A percentile compares a stretch with the other conserved stretches of the same genome.
Evolutionary conservation across 441 rosid species (phyloP).

Genomic region (Metrosideros polymorpha): DNA sequence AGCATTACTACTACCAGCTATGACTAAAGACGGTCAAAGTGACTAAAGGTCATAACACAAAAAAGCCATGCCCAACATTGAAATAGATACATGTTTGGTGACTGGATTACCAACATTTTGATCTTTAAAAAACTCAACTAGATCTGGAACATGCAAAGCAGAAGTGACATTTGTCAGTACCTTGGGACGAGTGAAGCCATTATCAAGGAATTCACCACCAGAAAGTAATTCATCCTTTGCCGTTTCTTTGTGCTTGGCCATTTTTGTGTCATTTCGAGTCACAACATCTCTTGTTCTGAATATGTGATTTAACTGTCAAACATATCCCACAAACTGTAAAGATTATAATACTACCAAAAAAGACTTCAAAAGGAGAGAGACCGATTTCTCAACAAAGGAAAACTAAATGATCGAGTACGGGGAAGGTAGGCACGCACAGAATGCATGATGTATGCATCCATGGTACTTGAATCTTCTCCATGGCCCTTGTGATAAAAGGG

Average conservation of each 20-base stretch:
- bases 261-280: conserved; percentile 66
- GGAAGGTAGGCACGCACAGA: conserved; percentile 37
- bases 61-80: not conserved
- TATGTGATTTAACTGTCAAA: conserved; percentile 87
- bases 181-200: conserved; percentile 98
- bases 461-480: conserved; percentile 71
- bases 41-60: not conserved
- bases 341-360: not conserved
- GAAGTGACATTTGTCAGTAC: conserved; percentile 18
- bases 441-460: conserved; percentile 87
- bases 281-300: conserved; percentile 69
- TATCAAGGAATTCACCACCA: conserved; percentile 67
- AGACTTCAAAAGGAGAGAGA: not conserved
- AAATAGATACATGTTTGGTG: not conserved
- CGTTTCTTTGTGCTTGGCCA: conserved; percentile 43
- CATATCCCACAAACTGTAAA: conserved; percentile 7
- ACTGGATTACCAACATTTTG: not conserved
- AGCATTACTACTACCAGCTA: not conserved
- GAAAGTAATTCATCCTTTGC: conserved; percentile 37
- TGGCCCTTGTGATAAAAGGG: conserved; percentile 72
- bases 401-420: not conserved
- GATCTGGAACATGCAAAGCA: not conserved
- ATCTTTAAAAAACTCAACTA: not conserved
- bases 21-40: not conserved
- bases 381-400: conserved; percentile 1